phyloP scores from a whole-genome alignment of 1,139 yeast genomes.

The Candida gigantensis region DNA sequence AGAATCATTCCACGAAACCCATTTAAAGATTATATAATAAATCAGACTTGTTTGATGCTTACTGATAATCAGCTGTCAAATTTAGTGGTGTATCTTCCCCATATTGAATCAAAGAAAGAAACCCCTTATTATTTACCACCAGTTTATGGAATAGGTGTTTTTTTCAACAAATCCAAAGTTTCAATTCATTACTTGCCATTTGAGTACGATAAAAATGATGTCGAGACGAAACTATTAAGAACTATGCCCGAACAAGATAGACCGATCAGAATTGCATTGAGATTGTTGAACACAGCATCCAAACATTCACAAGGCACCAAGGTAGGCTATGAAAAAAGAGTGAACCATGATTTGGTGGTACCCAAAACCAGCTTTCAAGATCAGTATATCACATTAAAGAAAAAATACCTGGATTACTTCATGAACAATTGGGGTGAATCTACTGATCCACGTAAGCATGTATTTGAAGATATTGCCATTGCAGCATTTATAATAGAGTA shows the following conservation, averaged over 20 bases:
- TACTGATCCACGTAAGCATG: conserved; percentile 95
- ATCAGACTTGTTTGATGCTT: conserved; percentile 75
- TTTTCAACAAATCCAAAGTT: conserved; percentile 51
- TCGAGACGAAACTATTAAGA: conserved; percentile 25
- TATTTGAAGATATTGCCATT: conserved; percentile 92
- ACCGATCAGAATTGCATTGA: conserved; percentile 75
- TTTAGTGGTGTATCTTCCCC: conserved; percentile 76
- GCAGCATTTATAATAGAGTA: conserved; percentile 93
- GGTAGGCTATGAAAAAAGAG: conserved; percentile 85
- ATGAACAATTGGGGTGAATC: conserved; percentile 90
- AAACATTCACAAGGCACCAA: conserved; percentile 84
- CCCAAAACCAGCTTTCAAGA: conserved; percentile 83
- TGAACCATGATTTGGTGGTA: conserved; percentile 84
- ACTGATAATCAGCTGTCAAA: conserved; percentile 25
- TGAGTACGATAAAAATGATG: conserved; percentile 20
- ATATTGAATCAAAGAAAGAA: conserved; percentile 56
- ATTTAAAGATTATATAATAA: conserved; percentile 74
- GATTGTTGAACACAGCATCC: conserved; percentile 74
- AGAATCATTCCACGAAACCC: conserved; percentile 90
- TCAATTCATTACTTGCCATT: conserved; percentile 84
- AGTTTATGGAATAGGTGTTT: conserved; percentile 76
- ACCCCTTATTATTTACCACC: conserved; percentile 89
- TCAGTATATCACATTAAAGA: conserved; percentile 75
- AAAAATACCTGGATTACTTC: conserved; percentile 71
- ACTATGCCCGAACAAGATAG: conserved; percentile 53